Evolutionary conservation across 768 basidiomycete genomes (phyloP), one percentile per base, ranked within the genome.

Genomic region (Calocybe indica): DNA sequence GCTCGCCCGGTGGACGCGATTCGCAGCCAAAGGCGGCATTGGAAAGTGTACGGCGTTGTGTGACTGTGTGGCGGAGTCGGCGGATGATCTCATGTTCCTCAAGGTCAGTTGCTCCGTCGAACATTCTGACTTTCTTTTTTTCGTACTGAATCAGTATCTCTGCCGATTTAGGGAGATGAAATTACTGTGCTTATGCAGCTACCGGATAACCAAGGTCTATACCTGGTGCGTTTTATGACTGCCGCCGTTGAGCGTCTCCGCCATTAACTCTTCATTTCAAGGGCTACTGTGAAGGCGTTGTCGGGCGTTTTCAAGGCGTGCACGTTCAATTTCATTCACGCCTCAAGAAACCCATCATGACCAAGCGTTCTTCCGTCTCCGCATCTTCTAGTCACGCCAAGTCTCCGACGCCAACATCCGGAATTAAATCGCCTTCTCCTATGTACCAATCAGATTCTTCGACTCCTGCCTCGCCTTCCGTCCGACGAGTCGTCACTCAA

Each of bases 221-320:
- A 72, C 62, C 69, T 92, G n/a, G 88, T 90, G 48, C 48, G 77
- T 75, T 34, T 53, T 53, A 10, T 32, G 6, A 11, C 29, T 47
- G 40, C 40, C 29, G 29, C 33, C 37, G 48, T 11, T 22, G 7
- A 9, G 12, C 6, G 30, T 31, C 22, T 31, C 35, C 29, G 40
- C 28, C 10, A 22, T 7, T 37, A 37, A 15, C 11, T 35, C 13
- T 40, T 37, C 10, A 11, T 45, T 14, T 41, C 0, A 55, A 90
- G 88, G 90, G 91, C 4, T 87, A 83, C 54, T 93, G 90, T 58
- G 90, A 93, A 66, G 90, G 84, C 45, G 86, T 92, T 45, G 85
- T 92, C 2, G 90, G 90, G 7, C 74, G 80, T 5, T 92, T 93
- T 58, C 65, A 67, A 12, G 81, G 76, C 0, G 53, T 62, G 14